phyloP scores from a whole-genome alignment of 2,329 filamentous ascomycete species.

The Amesomyces nigricolor region DNA sequence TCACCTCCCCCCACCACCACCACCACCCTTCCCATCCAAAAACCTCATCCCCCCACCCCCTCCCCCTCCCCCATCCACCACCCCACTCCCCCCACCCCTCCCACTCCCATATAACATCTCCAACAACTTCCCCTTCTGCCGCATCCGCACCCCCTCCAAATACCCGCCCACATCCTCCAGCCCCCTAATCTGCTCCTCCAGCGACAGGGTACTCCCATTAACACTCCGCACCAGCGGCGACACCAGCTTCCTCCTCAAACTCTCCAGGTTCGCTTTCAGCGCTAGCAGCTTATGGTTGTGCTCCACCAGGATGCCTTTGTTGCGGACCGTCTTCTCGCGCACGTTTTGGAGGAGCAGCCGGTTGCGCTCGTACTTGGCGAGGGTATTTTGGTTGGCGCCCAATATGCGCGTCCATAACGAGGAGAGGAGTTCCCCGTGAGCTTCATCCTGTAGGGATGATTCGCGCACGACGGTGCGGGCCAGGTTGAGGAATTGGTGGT shows the following conservation, averaged over 20 bases:
- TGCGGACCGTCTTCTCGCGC: slow-evolving; percentile 74
- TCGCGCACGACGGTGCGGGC: slow-evolving; percentile 82
- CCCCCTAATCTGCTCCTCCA: slow-evolving; percentile 82
- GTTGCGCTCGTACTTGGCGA: slow-evolving; percentile 93
- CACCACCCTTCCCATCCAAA: not conserved
- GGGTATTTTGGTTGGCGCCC: slow-evolving; percentile 64
- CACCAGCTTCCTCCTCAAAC: slow-evolving; percentile 74
- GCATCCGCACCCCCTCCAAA: slow-evolving; percentile 66
- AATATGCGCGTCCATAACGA: slow-evolving; percentile 82
- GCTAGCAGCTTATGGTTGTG: slow-evolving; percentile 80
- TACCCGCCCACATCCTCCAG: slow-evolving; percentile 75
- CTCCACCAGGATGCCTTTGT: slow-evolving; percentile 80
- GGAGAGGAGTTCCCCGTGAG: slow-evolving; percentile 74
- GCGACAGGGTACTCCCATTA: slow-evolving; percentile 62
- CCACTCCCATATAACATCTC: slow-evolving; percentile 65
- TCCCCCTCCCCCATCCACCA: not conserved
- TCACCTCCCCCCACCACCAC: too few relatives aligned
- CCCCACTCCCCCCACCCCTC: not conserved
- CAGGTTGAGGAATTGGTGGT: slow-evolving; percentile 83
- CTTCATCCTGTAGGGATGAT: slow-evolving; percentile 70
- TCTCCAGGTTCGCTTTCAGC: slow-evolving; percentile 81
- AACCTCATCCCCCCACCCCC: not conserved
- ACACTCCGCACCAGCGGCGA: slow-evolving; percentile 71
- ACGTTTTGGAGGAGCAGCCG: slow-evolving; percentile 71
- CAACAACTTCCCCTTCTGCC: slow-evolving; percentile 78